Conservation (phyloP, 257 asterid genomes). For the Penstemon davidsonii region DNA sequence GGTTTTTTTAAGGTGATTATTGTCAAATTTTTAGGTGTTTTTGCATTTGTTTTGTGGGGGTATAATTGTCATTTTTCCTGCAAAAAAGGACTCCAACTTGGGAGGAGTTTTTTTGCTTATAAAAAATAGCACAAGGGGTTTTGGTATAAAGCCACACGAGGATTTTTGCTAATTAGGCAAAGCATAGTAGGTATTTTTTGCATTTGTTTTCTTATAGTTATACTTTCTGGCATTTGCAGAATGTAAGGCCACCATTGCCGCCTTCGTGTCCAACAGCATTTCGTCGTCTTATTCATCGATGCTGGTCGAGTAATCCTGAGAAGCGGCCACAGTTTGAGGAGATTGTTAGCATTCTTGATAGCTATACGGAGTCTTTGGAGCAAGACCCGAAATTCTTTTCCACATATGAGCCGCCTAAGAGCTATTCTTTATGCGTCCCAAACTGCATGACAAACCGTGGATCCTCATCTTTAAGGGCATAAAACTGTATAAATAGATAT, state of each 20-base stretch:
- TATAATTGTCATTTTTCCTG: too few relatives aligned
- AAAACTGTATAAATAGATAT: neutral
- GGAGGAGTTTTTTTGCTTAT: too few relatives aligned
- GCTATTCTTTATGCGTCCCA: conserved; percentile 56
- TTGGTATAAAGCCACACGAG: too few relatives aligned
- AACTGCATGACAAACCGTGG: conserved; percentile 42
- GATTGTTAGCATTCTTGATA: conserved; percentile 68
- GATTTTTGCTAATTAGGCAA: too few relatives aligned
- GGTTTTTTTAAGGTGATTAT: too few relatives aligned
- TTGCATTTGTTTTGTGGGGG: too few relatives aligned
- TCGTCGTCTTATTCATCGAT: conserved; percentile 62
- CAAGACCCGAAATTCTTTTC: conserved; percentile 69
- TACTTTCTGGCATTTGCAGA: conserved; percentile 39
- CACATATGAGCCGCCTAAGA: conserved; percentile 43
- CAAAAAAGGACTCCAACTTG: too few relatives aligned
- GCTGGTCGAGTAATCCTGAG: conserved; percentile 87
- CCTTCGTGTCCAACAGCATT: conserved; percentile 70
- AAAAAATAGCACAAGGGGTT: too few relatives aligned
- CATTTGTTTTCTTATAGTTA: neutral
- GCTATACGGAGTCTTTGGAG: conserved; percentile 55
- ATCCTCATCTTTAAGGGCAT: conserved; percentile 40
- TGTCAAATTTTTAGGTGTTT: too few relatives aligned
- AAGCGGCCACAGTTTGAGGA: conserved; percentile 85
- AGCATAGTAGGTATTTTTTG: too few relatives aligned
- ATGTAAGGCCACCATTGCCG: conserved; percentile 89